phyloP scores from a whole-genome alignment of 306 rosid genomes.

The Fragaria nilgerrensis region DNA sequence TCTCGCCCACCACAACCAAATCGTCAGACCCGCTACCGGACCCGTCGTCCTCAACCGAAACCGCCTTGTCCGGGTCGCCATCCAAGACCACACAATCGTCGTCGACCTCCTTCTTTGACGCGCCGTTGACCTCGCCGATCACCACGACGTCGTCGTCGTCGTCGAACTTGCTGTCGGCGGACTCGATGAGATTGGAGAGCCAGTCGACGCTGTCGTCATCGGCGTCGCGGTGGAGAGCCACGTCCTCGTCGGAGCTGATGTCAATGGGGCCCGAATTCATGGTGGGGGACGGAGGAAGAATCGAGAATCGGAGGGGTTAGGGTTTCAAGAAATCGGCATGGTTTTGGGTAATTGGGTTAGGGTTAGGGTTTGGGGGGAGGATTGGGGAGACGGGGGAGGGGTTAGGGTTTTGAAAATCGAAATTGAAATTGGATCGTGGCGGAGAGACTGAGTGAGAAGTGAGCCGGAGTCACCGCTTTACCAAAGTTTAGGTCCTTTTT shows the following conservation, averaged over 20 bases:
- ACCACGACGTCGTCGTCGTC: conserved; percentile 41
- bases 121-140: conserved; percentile 41
- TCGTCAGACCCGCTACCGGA: conserved; percentile 50
- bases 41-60: conserved; percentile 34
- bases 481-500: neutral
- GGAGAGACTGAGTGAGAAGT: conserved; percentile 1
- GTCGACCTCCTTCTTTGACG: conserved; percentile 35
- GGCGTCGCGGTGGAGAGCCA: conserved; percentile 8
- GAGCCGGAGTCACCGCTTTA: neutral
- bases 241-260: conserved; percentile 86
- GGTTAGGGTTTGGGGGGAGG: neutral
- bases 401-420: neutral
- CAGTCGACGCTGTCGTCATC: conserved; percentile 30
- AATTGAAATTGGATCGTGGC: neutral
- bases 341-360: neutral
- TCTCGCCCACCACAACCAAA: conserved; percentile 65
- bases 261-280: conserved; percentile 42
- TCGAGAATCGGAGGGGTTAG: neutral
- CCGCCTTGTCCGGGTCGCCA: conserved; percentile 57
- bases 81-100: conserved; percentile 78
- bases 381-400: neutral
- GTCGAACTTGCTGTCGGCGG: conserved; percentile 22
- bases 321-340: conserved; percentile 11
- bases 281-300: neutral
- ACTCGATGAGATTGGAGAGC: conserved; percentile 40